Evolutionary conservation across 23 red algal genomes (phyloP), one percentile per base, ranked within the genome.

Genomic region (Gracilaria domingensis): DNA sequence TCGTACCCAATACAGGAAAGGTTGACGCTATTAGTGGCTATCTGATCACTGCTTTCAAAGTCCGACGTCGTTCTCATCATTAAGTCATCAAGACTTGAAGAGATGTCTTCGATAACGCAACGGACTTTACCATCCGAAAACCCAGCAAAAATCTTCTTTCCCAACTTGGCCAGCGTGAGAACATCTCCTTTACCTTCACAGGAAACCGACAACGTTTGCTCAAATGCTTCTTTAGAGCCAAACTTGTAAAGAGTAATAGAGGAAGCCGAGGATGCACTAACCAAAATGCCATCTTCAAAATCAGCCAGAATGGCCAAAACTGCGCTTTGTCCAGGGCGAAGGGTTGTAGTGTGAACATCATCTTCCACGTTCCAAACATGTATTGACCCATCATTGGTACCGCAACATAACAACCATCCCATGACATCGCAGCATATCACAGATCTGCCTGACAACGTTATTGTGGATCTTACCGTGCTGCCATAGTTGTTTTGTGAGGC

Each of bases 311-410:
- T 21, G 9, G 82, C 81, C 9, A 94, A 44, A 40, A 94, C 92
- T 37, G 83, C 78, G 35, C 84, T 80, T 24, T 57, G 37, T 8
- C 84, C 82, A 37, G 81, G 47, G 1, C 62, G 76, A 38, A 94
- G 53, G n/a, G 67, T 76, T 20, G 45, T 72, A 66, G 48, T 66
- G n/a, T 55, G 56, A 17, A 29, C 39, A 35, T 73, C 77, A 57
- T 88, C 84, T 61, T 78, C 78, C n/a, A 89, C 81, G 39, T 95
- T 77, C 93, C 93, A 95, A 4, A 95, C 93, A 62, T 82, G 84
- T 58, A 95, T 84, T 45, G 45, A 81, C 21, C 93, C 93, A 83
- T 95, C 86, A 53, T 95, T 76, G 17, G 85, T 83, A 37, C 93
- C 93, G 30, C 78, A 81, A 49, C 75, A 89, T 13, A 95, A 67